A percentile compares a stretch with the other conserved stretches of the same genome.
These are phyloP conservation scores for Populus hybrid DNA, from an alignment of 441 rosid species.

Conservation along the genomic window DNA sequence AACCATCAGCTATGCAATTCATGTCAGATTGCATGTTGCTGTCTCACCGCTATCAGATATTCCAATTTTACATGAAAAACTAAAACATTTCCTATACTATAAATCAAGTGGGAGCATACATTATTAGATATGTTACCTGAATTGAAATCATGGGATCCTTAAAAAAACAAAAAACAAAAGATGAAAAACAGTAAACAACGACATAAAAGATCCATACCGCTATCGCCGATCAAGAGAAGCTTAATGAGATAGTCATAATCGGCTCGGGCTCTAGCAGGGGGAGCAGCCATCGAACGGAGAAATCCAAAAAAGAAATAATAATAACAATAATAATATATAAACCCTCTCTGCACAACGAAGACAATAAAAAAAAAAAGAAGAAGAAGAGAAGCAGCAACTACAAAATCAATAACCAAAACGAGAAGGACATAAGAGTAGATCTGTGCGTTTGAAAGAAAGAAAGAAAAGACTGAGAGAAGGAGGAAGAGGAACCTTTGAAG, in stretches of 20 bases:
- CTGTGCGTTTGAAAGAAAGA: neutral
- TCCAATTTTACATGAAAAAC: neutral
- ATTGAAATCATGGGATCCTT: neutral
- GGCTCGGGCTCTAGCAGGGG: slow-evolving; percentile 37
- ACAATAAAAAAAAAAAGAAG: neutral
- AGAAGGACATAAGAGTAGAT: neutral
- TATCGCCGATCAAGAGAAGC: slow-evolving; percentile 37
- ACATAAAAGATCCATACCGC: slow-evolving; percentile 20
- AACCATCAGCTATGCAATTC: neutral
- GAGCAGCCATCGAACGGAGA: slow-evolving; percentile 31
- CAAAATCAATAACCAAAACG: neutral
- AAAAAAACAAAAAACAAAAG: neutral
- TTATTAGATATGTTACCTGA: neutral
- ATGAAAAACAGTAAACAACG: neutral
- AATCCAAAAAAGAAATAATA: neutral
- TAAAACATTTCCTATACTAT: neutral
- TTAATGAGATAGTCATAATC: slow-evolving; percentile 41
- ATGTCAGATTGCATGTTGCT: neutral
- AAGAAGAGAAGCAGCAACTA: neutral
- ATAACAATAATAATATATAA: neutral
- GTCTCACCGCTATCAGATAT: neutral
- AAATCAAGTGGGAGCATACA: neutral
- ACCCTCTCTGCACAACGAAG: slow-evolving; percentile 18
- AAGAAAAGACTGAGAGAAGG: neutral
- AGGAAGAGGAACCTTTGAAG: neutral